Percentiles rank a stretch among this genome's conserved stretches.
These are phyloP conservation scores for Sclerotinia minor DNA, from an alignment of 2,329 filamentous ascomycete genomes.

Conservation along the genomic window DNA sequence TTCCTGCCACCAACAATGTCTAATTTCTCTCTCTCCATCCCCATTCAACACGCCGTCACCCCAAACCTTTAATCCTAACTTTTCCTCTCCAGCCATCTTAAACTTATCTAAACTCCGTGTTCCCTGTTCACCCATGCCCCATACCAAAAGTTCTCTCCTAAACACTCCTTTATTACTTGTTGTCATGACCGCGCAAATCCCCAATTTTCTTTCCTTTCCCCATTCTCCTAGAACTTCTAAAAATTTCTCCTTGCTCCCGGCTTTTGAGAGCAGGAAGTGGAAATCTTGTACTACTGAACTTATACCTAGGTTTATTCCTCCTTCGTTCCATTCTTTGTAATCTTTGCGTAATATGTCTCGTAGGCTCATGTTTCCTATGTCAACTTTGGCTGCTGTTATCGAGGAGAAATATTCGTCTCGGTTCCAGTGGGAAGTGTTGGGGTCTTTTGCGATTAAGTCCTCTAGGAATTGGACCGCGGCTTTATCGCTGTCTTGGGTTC, in stretches of 20 bases:
- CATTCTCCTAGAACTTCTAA: slow-evolving; percentile 53
- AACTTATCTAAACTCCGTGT: slow-evolving; percentile 57
- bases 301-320: slow-evolving; percentile 61
- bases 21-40: slow-evolving; percentile 45
- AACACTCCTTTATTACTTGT: slow-evolving; percentile 60
- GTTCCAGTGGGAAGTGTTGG: slow-evolving; percentile 47
- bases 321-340: slow-evolving; percentile 76
- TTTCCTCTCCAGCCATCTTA: slow-evolving; percentile 46
- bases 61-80: slow-evolving; percentile 60
- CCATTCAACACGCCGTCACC: slow-evolving; percentile 46
- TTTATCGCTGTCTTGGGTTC: slow-evolving; percentile 64
- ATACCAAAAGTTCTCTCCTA: slow-evolving; percentile 66
- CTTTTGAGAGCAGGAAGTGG: slow-evolving; percentile 59
- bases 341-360: slow-evolving; percentile 75
- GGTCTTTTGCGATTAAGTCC: slow-evolving; percentile 41
- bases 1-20: slow-evolving; percentile 67
- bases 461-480: slow-evolving; percentile 61
- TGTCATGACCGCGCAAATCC: slow-evolving; percentile 69
- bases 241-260: slow-evolving; percentile 48
- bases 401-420: slow-evolving; percentile 57
- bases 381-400: slow-evolving; percentile 64
- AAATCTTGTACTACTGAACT: slow-evolving; percentile 65
- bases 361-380: slow-evolving; percentile 61
- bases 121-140: slow-evolving; percentile 56
- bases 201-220: slow-evolving; percentile 57